Evolutionary conservation across 495 filamentous ascomycete genomes (phyloP), one percentile per base, ranked within the genome.

Genomic region (Jackrogersella minutella): DNA sequence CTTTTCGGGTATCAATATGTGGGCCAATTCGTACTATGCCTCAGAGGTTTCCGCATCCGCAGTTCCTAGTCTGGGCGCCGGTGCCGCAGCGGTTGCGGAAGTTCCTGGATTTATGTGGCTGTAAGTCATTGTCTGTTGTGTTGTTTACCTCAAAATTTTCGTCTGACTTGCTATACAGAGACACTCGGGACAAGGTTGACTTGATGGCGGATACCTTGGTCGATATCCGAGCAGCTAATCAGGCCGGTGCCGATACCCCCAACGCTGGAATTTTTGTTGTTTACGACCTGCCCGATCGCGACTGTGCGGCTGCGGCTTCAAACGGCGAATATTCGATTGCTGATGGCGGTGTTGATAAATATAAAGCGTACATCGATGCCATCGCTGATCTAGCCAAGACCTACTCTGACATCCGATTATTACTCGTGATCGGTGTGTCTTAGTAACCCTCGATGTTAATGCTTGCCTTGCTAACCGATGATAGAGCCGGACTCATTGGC

Each of bases 241-340:
- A 69, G n/a, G 79, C 72, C 7, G 83, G 84, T 46, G 83, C 79
- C 1, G 80, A 70, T 13, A 46, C 60, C 22, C 58, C 60, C 22
- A 64, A 72, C 17, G 69, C 65, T 26, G 69, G 65, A 10, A 62
- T 69, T 8, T 66, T 85, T 55, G 87, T 89, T 39, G 84, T 88
- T 33, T 89, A 89, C 68, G 85, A 89, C 73, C 70, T 89, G 16
- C 87, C 86, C 16, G 85, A 87, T 55, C 85, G 87, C 70, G 87
- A 89, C 71, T 89, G 87, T 63, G 80, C 86, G 6, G 87, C 87
- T 8, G 73, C 81, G 47, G 86, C 86, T 4, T 88, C 85, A 49
- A 88, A 88, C 61, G 87, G 87, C 66, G 87, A 89, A 70, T 78
- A 77, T 47, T 64, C 67, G 11, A 84, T 84, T 53, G 74, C 80